Evolutionary conservation across 768 basidiomycete genomes (phyloP).

Genomic region (Omphalotus guepiniiformis): DNA sequence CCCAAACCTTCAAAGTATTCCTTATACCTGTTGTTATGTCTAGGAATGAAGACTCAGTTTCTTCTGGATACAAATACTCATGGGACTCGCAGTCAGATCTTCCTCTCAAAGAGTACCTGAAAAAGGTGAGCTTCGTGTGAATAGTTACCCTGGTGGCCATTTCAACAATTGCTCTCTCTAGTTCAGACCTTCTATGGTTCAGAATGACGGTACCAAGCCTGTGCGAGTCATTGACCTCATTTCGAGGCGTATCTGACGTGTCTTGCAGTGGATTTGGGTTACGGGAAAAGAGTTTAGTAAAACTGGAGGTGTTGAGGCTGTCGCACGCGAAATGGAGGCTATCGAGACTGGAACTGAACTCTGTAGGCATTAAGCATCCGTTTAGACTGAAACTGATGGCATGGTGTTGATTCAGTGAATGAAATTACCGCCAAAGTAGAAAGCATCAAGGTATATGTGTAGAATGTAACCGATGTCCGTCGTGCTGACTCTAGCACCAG

Average conservation of each 20-base stretch:
- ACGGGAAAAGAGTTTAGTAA: constrained; percentile 13
- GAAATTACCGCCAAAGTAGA: constrained; percentile 55
- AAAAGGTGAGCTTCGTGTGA: constrained; percentile 38
- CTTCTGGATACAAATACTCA: constrained; percentile 39
- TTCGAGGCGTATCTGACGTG: not conserved
- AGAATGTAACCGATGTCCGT: not conserved
- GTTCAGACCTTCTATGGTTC: constrained; percentile 76
- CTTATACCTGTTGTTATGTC: not conserved
- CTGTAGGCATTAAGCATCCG: not conserved
- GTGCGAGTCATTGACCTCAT: constrained; percentile 32
- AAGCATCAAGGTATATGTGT: constrained; percentile 47
- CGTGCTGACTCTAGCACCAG: constrained; percentile 26
- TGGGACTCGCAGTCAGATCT: constrained; percentile 44
- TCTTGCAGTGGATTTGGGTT: constrained; percentile 66
- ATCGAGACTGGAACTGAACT: constrained; percentile 35
- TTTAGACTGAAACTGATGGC: not conserved
- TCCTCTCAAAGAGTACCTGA: constrained; percentile 48
- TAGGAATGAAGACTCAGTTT: not conserved
- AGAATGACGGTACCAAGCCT: constrained; percentile 72
- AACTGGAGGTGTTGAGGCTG: constrained; percentile 13
- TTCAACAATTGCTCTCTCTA: constrained; percentile 18
- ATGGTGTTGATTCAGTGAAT: constrained; percentile 38
- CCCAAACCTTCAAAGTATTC: not conserved
- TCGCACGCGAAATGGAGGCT: constrained; percentile 19
- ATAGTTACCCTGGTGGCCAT: not conserved